Conservation (phyloP, 2,329 filamentous ascomycete genomes). For the Aureobasidium sp. region DNA sequence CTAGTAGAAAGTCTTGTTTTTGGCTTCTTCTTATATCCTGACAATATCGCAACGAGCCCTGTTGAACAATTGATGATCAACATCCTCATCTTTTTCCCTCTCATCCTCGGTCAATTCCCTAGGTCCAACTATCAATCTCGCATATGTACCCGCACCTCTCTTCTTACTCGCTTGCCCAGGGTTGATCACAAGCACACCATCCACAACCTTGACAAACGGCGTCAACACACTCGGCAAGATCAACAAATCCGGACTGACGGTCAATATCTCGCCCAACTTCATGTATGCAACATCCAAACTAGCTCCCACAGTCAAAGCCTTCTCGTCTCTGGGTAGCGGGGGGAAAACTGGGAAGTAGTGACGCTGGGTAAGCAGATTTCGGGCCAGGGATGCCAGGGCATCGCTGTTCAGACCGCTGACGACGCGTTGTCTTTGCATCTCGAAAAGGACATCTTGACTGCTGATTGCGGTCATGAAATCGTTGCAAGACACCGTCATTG, state of each 20-base stretch:
- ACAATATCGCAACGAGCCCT: constrained; percentile 80
- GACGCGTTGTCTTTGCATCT: constrained; percentile 50
- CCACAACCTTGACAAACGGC: constrained; percentile 85
- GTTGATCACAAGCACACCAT: constrained; percentile 84
- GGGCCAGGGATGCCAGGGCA: constrained; percentile 61
- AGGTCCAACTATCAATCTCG: constrained; percentile 66
- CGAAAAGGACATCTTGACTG: constrained; percentile 74
- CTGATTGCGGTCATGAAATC: constrained; percentile 76
- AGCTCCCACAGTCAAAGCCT: constrained; percentile 59
- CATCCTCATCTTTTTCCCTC: constrained; percentile 45
- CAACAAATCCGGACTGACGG: constrained; percentile 75
- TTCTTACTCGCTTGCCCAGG: constrained; percentile 81
- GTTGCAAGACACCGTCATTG: constrained; percentile 82
- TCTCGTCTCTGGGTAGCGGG: constrained; percentile 48
- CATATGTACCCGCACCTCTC: constrained; percentile 76
- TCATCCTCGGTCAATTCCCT: constrained; percentile 52
- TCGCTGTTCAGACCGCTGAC: constrained; percentile 55
- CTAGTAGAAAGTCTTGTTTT: background rate
- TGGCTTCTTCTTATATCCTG: constrained; percentile 48
- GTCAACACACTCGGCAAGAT: constrained; percentile 74
- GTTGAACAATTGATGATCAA: constrained; percentile 71
- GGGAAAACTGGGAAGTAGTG: constrained; percentile 90
- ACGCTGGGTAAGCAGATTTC: constrained; percentile 77
- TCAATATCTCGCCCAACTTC: constrained; percentile 85
- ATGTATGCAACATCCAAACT: constrained; percentile 76